A percentile compares a stretch with the other conserved stretches of the same genome.
These are phyloP conservation scores for Elongisporangium prolatum DNA, from an alignment of 352 stramenopile species.

Conservation along the genomic window DNA sequence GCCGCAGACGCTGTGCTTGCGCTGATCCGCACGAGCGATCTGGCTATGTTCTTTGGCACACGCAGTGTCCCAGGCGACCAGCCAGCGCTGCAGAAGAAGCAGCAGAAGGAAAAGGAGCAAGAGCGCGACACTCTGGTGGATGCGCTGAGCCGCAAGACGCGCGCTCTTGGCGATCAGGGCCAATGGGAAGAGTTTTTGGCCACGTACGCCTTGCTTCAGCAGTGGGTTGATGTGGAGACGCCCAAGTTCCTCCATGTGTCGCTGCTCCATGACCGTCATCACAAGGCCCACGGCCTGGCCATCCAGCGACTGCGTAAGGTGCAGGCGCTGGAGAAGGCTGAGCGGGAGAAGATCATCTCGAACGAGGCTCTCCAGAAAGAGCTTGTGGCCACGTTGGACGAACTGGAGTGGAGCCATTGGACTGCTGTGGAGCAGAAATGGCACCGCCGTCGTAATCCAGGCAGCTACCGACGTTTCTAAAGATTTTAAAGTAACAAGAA, in stretches of 20 bases:
- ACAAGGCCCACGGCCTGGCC: slow-evolving; percentile 34
- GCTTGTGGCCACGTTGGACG: slow-evolving; percentile 25
- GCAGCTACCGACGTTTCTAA: slow-evolving; percentile 65
- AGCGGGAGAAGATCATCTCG: slow-evolving; percentile 64
- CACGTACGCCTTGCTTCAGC: slow-evolving; percentile 49
- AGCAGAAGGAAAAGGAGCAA: slow-evolving; percentile 71
- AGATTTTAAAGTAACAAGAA: neutral
- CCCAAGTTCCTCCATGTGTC: slow-evolving; percentile 48
- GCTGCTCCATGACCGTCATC: slow-evolving; percentile 56
- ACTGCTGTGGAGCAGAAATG: slow-evolving; percentile 43
- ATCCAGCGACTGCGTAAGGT: slow-evolving; percentile 75
- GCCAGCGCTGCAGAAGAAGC: slow-evolving; percentile 51
- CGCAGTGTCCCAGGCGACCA: slow-evolving; percentile 46
- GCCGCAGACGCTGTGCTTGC: slow-evolving; percentile 51
- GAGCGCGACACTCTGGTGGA: slow-evolving; percentile 69
- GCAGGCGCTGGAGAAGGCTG: slow-evolving; percentile 42
- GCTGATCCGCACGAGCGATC: slow-evolving; percentile 55
- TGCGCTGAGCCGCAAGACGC: slow-evolving; percentile 60
- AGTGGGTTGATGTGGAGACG: slow-evolving; percentile 73
- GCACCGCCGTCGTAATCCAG: slow-evolving; percentile 44
- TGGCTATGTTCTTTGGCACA: slow-evolving; percentile 75
- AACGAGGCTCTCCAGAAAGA: slow-evolving; percentile 53
- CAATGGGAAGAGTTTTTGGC: slow-evolving; percentile 55
- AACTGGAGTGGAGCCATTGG: slow-evolving; percentile 64
- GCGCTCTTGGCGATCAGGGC: slow-evolving; percentile 51